These are phyloP conservation scores for Trichophyton rubrum DNA, from an alignment of 2,329 filamentous ascomycete genomes.

Conservation along the genomic window DNA sequence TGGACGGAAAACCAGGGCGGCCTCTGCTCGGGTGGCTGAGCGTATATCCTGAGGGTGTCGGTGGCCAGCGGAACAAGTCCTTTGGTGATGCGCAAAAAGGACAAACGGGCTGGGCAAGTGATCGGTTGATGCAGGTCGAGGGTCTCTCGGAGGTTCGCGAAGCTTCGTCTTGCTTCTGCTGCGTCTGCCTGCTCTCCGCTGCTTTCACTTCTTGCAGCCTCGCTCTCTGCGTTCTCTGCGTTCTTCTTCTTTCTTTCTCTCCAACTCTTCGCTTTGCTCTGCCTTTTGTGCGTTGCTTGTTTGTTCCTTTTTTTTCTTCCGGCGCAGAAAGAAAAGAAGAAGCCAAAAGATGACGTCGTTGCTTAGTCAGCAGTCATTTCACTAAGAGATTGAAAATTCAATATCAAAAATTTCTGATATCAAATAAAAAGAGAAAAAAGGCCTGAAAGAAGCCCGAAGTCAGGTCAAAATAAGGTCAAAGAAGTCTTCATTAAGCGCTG, in stretches of 20 bases:
- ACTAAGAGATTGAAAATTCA: not conserved
- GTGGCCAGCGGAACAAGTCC: not conserved
- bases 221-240: not conserved
- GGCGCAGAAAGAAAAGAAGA: not conserved
- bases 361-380: not conserved
- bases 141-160: not conserved
- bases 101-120: not conserved
- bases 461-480: not conserved
- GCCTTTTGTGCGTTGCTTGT: not conserved
- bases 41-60: not conserved
- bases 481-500: not conserved
- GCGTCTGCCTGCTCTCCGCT: not conserved
- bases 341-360: not conserved
- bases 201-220: not conserved
- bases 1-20: not conserved
- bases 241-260: not conserved
- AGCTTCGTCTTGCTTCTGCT: not conserved
- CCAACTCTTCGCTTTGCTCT: not conserved
- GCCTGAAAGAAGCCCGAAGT: too few species aligned
- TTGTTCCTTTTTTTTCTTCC: not conserved
- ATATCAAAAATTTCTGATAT: not conserved
- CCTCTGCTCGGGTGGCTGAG: not conserved
- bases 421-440: not conserved
- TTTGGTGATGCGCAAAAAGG: not conserved
- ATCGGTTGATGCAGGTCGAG: not conserved